A percentile compares a stretch with the other conserved stretches of the same genome.
Conservation (phyloP, 2,329 filamentous ascomycete species). For the Fusarium keratoplasticum region DNA sequence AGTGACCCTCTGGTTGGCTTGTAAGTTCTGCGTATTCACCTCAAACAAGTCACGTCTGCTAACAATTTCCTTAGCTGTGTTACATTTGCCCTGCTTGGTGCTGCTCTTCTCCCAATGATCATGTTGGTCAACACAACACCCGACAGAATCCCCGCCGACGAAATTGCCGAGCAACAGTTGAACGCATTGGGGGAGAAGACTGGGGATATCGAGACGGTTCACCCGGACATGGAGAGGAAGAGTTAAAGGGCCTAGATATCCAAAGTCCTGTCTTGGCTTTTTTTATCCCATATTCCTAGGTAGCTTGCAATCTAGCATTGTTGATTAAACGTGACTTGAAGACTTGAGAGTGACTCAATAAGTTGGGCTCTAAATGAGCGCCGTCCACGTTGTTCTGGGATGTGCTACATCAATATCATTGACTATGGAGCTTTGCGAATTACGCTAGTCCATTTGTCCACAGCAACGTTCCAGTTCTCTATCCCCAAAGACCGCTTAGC, state of each 20-base stretch:
- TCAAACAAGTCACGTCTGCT: background rate
- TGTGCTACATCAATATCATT: background rate
- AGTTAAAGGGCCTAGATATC: background rate
- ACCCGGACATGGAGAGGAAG: background rate
- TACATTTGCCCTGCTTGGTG: conserved; percentile 52
- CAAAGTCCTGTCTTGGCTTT: background rate
- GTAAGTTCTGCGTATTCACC: conserved; percentile 42
- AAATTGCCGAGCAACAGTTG: conserved; percentile 50
- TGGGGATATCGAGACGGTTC: background rate
- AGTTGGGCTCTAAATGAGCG: background rate
- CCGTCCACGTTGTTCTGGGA: background rate
- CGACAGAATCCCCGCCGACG: conserved; percentile 53
- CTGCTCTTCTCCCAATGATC: conserved; percentile 51
- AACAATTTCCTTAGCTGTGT: conserved; percentile 46
- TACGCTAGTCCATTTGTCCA: background rate
- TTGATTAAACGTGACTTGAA: background rate
- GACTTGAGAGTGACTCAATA: background rate
- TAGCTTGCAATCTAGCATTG: background rate
- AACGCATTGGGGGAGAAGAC: conserved; percentile 28
- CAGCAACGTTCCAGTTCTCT: background rate
- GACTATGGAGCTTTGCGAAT: background rate
- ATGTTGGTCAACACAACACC: conserved; percentile 54
- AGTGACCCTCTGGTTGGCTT: conserved; percentile 53
- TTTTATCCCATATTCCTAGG: background rate
- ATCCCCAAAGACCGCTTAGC: background rate